phyloP scores from a whole-genome alignment of 2,329 filamentous ascomycete genomes.

The Paraphaeosphaeria minitans region DNA sequence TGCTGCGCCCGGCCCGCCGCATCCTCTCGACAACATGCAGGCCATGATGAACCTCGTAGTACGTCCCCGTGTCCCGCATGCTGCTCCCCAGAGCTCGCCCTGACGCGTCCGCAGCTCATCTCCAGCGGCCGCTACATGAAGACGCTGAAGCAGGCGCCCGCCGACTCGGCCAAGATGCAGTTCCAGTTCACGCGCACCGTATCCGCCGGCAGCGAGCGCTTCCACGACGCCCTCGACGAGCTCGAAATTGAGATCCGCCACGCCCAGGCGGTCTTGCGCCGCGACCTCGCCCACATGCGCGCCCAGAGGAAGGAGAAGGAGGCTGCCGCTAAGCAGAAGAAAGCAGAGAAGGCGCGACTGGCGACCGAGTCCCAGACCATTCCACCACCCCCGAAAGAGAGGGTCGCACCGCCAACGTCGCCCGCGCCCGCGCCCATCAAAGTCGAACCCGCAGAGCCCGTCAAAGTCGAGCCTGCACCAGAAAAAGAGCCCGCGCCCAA shows the following conservation, averaged over 20 bases:
- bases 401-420: slow-evolving; percentile 9
- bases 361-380: slow-evolving; percentile 34
- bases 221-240: slow-evolving; percentile 58
- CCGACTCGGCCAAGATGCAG: slow-evolving; percentile 37
- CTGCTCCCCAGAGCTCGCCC: slow-evolving; percentile 4
- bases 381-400: slow-evolving; percentile 3
- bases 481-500: slow-evolving; percentile 26
- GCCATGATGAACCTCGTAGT: slow-evolving; percentile 56
- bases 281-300: slow-evolving; percentile 45
- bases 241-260: slow-evolving; percentile 53
- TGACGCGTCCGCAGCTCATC: slow-evolving; percentile 44
- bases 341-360: slow-evolving; percentile 38
- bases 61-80: slow-evolving; percentile 23
- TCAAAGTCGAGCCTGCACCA: slow-evolving; percentile 11
- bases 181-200: slow-evolving; percentile 46
- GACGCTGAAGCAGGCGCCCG: slow-evolving; percentile 41
- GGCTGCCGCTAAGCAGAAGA: slow-evolving; percentile 37
- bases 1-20: slow-evolving; percentile 11
- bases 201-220: slow-evolving; percentile 49
- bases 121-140: slow-evolving; percentile 53
- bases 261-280: slow-evolving; percentile 41
- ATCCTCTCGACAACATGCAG: slow-evolving; percentile 52
- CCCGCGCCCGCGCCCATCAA: slow-evolving; percentile 6
- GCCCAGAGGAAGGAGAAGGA: slow-evolving; percentile 44
- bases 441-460: slow-evolving; percentile 9